These are phyloP conservation scores for Blastomyces gilchristii DNA, from an alignment of 2,329 filamentous ascomycete genomes.

Conservation along the genomic window DNA sequence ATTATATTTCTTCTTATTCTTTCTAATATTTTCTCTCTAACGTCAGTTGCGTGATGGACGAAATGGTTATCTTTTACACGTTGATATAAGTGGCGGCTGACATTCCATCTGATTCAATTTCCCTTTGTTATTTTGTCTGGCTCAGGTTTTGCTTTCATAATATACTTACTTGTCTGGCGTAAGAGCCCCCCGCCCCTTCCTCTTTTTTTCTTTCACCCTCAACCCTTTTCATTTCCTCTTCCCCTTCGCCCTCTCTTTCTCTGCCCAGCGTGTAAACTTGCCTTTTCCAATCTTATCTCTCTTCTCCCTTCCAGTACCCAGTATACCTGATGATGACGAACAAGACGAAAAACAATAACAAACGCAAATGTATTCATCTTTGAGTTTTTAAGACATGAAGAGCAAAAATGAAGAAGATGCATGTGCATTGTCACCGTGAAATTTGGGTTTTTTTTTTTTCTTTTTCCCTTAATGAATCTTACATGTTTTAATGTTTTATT, in stretches of 20 bases:
- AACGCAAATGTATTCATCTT: no score
- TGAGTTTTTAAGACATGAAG: no score
- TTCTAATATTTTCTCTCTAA: not conserved
- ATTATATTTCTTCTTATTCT: not conserved
- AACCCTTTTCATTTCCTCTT: no score
- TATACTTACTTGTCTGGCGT: no score
- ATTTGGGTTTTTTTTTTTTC: no score
- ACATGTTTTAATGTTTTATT: not conserved
- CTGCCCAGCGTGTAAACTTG: not conserved
- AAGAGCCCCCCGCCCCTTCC: no score
- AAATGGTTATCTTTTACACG: not conserved
- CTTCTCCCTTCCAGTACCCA: not conserved
- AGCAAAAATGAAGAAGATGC: no score
- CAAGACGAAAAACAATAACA: not conserved
- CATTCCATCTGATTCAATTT: slow-evolving; percentile 10
- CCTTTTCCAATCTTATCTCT: not conserved
- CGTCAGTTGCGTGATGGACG: not conserved
- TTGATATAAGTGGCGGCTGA: not conserved
- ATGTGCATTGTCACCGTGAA: no score
- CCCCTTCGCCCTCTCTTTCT: not conserved
- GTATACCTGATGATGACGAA: not conserved
- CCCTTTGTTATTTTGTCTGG: no score
- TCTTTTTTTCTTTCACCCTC: no score
- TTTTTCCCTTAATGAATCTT: not conserved
- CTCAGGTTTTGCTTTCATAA: no score